Percentiles rank a stretch among this genome's conserved stretches.
Evolutionary conservation across 1,139 yeast species (phyloP).

Genomic region (Kluyveromyces sp.): DNA sequence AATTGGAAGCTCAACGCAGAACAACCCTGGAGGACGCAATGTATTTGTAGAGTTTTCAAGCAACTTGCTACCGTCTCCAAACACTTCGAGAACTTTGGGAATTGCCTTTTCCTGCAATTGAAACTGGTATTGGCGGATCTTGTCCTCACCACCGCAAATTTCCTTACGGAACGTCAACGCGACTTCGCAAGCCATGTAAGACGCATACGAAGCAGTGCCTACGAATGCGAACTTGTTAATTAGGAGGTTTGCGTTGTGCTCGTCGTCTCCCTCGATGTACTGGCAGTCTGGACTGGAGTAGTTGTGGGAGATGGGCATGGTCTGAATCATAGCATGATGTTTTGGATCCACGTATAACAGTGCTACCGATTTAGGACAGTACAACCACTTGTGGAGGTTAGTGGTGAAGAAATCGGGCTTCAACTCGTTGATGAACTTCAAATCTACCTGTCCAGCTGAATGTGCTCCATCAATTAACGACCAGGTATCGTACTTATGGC

Average conservation of each 20-base stretch:
- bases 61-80: conserved; percentile 13
- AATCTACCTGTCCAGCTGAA: conserved; percentile 48
- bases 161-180: conserved; percentile 48
- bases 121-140: conserved; percentile 42
- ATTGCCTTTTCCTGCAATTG: conserved; percentile 40
- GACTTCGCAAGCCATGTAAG: conserved; percentile 29
- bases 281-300: conserved; percentile 9
- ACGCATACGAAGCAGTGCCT: conserved; percentile 34
- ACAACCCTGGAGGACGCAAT: conserved; percentile 16
- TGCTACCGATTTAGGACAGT: conserved; percentile 52
- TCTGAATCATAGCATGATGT: conserved; percentile 45
- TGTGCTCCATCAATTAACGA: conserved; percentile 72
- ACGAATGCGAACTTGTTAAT: conserved; percentile 30
- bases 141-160: conserved; percentile 56
- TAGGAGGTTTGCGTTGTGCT: conserved; percentile 10
- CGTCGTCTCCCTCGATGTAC: conserved; percentile 6
- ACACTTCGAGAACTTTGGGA: conserved; percentile 32
- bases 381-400: conserved; percentile 67
- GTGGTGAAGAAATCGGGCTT: conserved; percentile 57
- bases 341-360: conserved; percentile 49
- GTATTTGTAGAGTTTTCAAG: conserved; percentile 15
- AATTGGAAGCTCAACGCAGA: conserved; percentile 16
- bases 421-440: conserved; percentile 30
- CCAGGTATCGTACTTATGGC: conserved; percentile 41
- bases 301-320: conserved; percentile 47